A percentile compares a stretch with the other conserved stretches of the same genome.
These are phyloP conservation scores for Monilinia vaccinii-corymbosi DNA, from an alignment of 2,329 filamentous ascomycete species.

Conservation along the genomic window DNA sequence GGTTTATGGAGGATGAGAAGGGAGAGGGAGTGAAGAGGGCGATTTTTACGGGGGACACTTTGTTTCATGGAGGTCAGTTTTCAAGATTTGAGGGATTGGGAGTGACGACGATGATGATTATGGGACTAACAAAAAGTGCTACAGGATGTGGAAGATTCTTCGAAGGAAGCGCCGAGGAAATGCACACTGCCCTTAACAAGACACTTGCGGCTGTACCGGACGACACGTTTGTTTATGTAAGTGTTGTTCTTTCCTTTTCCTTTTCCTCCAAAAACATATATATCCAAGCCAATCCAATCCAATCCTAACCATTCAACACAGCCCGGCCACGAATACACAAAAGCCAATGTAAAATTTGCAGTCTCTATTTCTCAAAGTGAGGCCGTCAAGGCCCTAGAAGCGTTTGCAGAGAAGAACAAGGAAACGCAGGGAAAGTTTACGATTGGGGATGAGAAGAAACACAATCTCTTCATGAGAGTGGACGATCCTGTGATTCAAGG, in stretches of 20 bases:
- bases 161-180: conserved; percentile 79
- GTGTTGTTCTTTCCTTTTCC: conserved; percentile 29
- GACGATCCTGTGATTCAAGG: conserved; percentile 80
- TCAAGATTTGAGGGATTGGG: background rate
- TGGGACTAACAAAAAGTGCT: background rate
- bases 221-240: conserved; percentile 83
- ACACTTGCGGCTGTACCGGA: conserved; percentile 72
- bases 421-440: conserved; percentile 95
- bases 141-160: conserved; percentile 91
- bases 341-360: conserved; percentile 84
- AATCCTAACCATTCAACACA: conserved; percentile 29
- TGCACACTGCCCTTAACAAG: conserved; percentile 88
- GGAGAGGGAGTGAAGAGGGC: conserved; percentile 43
- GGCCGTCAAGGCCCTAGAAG: conserved; percentile 65
- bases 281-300: conserved; percentile 3
- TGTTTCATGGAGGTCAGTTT: conserved; percentile 76
- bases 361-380: conserved; percentile 66
- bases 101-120: background rate
- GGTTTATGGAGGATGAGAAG: conserved; percentile 72
- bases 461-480: conserved; percentile 95
- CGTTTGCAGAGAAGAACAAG: conserved; percentile 68
- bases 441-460: conserved; percentile 93
- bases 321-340: conserved; percentile 98
- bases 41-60: conserved; percentile 92
- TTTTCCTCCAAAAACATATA: background rate